These are phyloP conservation scores for Thamnidium elegans DNA, from an alignment of 192 early-diverging fungal genomes.

Conservation along the genomic window DNA sequence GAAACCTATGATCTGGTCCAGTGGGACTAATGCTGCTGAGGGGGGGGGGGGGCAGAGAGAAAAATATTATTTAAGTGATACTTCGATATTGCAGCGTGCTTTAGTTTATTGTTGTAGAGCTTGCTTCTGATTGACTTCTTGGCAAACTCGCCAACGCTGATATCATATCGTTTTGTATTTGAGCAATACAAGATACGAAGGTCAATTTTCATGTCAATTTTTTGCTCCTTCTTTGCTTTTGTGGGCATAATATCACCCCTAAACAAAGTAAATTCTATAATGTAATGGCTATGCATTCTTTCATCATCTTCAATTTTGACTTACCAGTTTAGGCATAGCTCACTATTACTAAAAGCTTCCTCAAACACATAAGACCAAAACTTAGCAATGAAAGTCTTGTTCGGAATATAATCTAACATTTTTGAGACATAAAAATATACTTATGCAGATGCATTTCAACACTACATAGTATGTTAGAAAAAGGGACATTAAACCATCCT, in stretches of 20 bases:
- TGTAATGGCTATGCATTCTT: slow-evolving; percentile 7
- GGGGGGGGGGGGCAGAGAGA: slow-evolving; percentile 5
- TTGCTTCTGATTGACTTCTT: slow-evolving; percentile 14
- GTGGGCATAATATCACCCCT: slow-evolving; percentile 6
- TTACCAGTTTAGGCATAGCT: slow-evolving; percentile 15
- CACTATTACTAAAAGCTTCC: slow-evolving; percentile 9
- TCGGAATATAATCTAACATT: slow-evolving; percentile 11
- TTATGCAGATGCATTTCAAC: slow-evolving; percentile 6
- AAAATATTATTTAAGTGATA: slow-evolving; percentile 10
- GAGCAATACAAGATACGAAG: slow-evolving; percentile 13
- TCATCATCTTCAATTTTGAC: slow-evolving; percentile 12
- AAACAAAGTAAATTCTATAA: slow-evolving; percentile 9
- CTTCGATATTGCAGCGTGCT: slow-evolving; percentile 10
- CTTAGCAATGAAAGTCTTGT: slow-evolving; percentile 17
- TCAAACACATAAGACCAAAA: slow-evolving; percentile 14
- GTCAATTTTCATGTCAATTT: slow-evolving; percentile 14
- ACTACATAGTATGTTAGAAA: slow-evolving; percentile 5
- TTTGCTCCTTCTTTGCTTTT: slow-evolving; percentile 12
- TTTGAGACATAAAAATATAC: slow-evolving; percentile 9
- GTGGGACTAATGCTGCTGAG: slow-evolving; percentile 4
- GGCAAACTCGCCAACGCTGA: slow-evolving; percentile 13
- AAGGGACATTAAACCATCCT: slow-evolving; percentile 3
- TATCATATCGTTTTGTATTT: slow-evolving; percentile 11
- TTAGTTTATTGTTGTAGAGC: slow-evolving; percentile 11
- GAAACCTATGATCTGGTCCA: slow-evolving; percentile 9